Evolutionary conservation across 2,329 filamentous ascomycete genomes (phyloP).

Genomic region (Xylaria arbuscula): DNA sequence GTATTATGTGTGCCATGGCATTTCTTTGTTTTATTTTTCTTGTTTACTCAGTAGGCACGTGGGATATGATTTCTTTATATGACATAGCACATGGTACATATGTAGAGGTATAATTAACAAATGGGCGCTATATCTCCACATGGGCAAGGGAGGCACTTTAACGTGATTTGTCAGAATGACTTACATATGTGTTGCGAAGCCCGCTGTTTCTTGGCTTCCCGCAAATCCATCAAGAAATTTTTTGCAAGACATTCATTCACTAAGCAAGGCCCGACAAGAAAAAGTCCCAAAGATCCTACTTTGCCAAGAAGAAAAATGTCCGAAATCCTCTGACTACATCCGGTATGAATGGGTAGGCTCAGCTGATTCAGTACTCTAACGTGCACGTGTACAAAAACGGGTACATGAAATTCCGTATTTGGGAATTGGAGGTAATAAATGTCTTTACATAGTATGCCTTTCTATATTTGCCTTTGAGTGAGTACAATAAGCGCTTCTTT

Average conservation of each 20-base stretch:
- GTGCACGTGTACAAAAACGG: too few relatives aligned
- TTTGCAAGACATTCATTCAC: background rate
- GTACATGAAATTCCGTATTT: too few relatives aligned
- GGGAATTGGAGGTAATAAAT: too few relatives aligned
- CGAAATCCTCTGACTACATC: background rate
- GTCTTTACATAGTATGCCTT: too few relatives aligned
- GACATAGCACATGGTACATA: too few relatives aligned
- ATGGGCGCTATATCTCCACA: background rate
- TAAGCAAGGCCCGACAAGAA: background rate
- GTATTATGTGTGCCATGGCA: background rate
- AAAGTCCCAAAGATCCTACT: background rate
- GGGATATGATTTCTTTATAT: too few relatives aligned
- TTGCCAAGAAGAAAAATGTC: background rate
- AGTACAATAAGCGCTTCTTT: too few relatives aligned
- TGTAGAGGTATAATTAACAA: too few relatives aligned
- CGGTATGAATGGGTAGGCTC: background rate
- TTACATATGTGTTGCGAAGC: background rate
- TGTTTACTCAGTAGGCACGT: background rate
- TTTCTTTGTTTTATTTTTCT: background rate
- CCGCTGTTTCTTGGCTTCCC: background rate
- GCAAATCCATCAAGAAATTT: background rate
- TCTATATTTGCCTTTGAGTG: too few relatives aligned
- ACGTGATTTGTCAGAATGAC: background rate
- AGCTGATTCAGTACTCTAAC: too few relatives aligned
- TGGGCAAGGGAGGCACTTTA: background rate